These are phyloP conservation scores for Saprolegnia parasitica DNA, from an alignment of 352 stramenopile species.

Conservation along the genomic window DNA sequence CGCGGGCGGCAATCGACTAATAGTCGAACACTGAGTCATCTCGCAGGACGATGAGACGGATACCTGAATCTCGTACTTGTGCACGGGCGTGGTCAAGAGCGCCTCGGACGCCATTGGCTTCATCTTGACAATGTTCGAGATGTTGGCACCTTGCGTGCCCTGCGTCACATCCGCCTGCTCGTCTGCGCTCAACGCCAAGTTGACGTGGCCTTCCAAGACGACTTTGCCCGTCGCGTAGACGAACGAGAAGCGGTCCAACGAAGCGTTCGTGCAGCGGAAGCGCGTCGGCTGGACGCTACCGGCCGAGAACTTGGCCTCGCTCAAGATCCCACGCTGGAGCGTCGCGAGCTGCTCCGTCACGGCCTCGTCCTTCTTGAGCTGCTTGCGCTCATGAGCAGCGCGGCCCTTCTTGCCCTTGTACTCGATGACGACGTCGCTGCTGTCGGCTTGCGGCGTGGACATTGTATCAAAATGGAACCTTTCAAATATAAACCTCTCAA, in stretches of 20 bases:
- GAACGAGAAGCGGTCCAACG: slow-evolving; percentile 1
- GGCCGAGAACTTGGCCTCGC: slow-evolving; percentile 15
- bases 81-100: slow-evolving; percentile 1
- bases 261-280: slow-evolving; percentile 6
- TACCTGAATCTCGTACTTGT: slow-evolving; percentile 30
- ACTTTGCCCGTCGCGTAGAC: slow-evolving; percentile 13
- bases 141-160: slow-evolving; percentile 23
- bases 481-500: slow-evolving; percentile 16
- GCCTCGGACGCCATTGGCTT: neutral
- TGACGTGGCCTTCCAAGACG: slow-evolving; percentile 12
- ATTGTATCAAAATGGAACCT: slow-evolving; percentile 6
- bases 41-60: neutral
- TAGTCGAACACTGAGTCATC: neutral
- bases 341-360: neutral
- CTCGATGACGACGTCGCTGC: slow-evolving; percentile 12
- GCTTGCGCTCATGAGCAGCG: slow-evolving; percentile 28
- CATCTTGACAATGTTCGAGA: slow-evolving; percentile 29
- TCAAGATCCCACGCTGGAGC: slow-evolving; percentile 27
- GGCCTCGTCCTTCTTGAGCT: slow-evolving; percentile 22
- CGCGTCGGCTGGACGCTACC: slow-evolving; percentile 22
- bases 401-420: slow-evolving; percentile 28
- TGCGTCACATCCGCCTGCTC: slow-evolving; percentile 15
- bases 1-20: slow-evolving; percentile 13
- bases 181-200: slow-evolving; percentile 9
- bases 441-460: neutral